A percentile compares a stretch with the other conserved stretches of the same genome.
These are phyloP conservation scores for Amylostereum areolatum DNA, from an alignment of 1,284 basidiomycete species.

Conservation along the genomic window DNA sequence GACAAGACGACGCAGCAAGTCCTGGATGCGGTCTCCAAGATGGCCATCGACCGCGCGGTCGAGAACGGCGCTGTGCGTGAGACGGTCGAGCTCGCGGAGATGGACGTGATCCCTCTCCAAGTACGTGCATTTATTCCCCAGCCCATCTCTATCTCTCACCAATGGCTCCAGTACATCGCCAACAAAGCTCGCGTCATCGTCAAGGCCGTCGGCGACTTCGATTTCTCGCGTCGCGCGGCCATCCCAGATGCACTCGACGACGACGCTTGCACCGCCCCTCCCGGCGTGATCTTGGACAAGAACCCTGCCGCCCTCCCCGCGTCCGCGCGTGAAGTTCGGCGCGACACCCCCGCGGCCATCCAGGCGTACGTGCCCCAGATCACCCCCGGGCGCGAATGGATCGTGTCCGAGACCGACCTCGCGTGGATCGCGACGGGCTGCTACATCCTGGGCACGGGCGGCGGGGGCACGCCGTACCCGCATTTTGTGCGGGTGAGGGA, in stretches of 20 bases:
- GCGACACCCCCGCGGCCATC: constrained; percentile 2
- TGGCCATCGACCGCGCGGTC: constrained; percentile 22
- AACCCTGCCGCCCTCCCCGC: not conserved
- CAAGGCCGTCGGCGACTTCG: constrained; percentile 38
- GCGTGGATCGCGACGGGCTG: constrained; percentile 19
- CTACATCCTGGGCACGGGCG: constrained; percentile 19
- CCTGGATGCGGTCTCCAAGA: constrained; percentile 1
- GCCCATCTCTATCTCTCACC: not conserved
- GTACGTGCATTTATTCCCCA: not conserved
- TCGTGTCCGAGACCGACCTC: constrained; percentile 28
- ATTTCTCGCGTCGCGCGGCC: constrained; percentile 5
- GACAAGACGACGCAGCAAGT: constrained; percentile 4
- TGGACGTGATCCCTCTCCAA: constrained; percentile 9
- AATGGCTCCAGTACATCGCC: constrained; percentile 37
- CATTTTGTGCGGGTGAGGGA: constrained; percentile 16
- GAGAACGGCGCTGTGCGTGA: constrained; percentile 6
- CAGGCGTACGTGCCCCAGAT: constrained; percentile 25
- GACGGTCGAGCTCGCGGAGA: constrained; percentile 1
- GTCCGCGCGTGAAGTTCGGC: not conserved
- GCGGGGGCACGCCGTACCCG: constrained; percentile 18
- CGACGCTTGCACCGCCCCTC: not conserved
- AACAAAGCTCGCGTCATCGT: constrained; percentile 45
- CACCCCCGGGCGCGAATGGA: constrained; percentile 24
- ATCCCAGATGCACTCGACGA: not conserved
- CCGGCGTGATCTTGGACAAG: not conserved